phyloP scores from a whole-genome alignment of 768 basidiomycete genomes.

The Kwoniella bestiolae region DNA sequence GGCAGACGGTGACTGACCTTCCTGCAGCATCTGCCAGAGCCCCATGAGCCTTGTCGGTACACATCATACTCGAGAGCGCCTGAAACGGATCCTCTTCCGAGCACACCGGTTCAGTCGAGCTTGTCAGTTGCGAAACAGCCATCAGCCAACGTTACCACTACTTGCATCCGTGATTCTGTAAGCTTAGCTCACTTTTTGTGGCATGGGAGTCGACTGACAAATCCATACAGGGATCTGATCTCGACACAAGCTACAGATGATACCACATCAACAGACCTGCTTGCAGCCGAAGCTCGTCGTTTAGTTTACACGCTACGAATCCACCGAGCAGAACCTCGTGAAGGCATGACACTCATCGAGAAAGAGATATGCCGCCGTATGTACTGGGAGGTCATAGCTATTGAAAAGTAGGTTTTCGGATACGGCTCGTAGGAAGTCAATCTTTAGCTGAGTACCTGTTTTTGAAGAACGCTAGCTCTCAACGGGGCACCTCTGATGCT shows the following conservation, averaged over 20 bases:
- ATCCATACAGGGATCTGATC: background rate
- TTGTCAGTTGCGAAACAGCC: background rate
- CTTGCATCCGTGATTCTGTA: conserved; percentile 4
- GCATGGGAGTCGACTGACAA: background rate
- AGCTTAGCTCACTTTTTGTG: background rate
- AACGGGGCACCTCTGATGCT: background rate
- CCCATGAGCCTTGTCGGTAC: background rate
- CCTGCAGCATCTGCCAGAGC: background rate
- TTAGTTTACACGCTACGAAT: background rate
- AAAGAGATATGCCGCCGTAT: conserved; percentile 1
- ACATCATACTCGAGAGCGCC: background rate
- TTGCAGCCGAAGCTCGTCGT: background rate
- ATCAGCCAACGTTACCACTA: background rate
- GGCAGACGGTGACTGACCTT: background rate
- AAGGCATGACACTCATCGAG: background rate
- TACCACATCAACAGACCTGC: background rate
- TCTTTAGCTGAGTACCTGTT: background rate
- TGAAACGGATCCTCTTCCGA: background rate
- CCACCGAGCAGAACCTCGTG: background rate
- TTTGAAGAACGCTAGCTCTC: background rate
- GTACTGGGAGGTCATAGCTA: conserved; percentile 3
- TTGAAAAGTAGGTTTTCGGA: background rate
- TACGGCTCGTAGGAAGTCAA: too few relatives aligned
- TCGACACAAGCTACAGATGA: conserved; percentile 2
- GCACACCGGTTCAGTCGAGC: background rate